These are phyloP conservation scores for Alternaria viburni DNA, from an alignment of 2,329 filamentous ascomycete genomes.

Conservation along the genomic window DNA sequence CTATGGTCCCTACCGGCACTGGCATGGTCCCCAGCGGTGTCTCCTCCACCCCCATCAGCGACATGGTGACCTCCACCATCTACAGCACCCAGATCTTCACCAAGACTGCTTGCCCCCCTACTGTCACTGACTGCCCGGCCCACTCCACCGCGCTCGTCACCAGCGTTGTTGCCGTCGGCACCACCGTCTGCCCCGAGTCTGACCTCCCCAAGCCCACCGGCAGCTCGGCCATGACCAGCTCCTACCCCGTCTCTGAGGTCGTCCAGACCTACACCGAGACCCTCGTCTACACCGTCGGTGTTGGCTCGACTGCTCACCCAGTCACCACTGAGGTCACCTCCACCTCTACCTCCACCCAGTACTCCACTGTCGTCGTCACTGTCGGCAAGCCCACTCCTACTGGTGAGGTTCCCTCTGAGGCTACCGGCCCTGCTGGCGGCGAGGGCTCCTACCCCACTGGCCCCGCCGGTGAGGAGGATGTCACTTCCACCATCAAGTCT, in stretches of 20 bases:
- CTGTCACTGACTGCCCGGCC: slow-evolving; percentile 14
- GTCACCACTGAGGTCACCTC: slow-evolving; percentile 48
- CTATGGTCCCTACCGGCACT: slow-evolving; percentile 39
- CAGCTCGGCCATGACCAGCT: slow-evolving; percentile 21
- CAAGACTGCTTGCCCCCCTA: slow-evolving; percentile 9
- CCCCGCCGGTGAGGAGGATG: slow-evolving; percentile 11
- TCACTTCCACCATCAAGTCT: slow-evolving; percentile 46
- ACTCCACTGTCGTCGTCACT: slow-evolving; percentile 42
- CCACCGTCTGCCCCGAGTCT: slow-evolving; percentile 52
- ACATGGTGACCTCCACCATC: slow-evolving; percentile 50
- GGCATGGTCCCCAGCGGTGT: slow-evolving; percentile 38
- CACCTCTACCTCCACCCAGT: slow-evolving; percentile 42
- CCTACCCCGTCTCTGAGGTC: slow-evolving; percentile 33
- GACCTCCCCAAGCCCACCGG: slow-evolving; percentile 21
- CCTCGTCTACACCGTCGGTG: slow-evolving; percentile 52
- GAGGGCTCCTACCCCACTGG: slow-evolving; percentile 2
- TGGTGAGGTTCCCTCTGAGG: neutral
- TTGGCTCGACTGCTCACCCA: slow-evolving; percentile 53
- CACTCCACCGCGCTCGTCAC: slow-evolving; percentile 47
- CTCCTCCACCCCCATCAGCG: slow-evolving; percentile 46
- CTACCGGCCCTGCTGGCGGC: slow-evolving; percentile 16
- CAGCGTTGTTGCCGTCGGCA: slow-evolving; percentile 49
- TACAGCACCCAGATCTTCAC: slow-evolving; percentile 54
- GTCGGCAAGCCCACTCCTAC: slow-evolving; percentile 8
- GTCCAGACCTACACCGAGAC: slow-evolving; percentile 49